Conservation (phyloP, 2,329 filamentous ascomycete species). For the Davidsoniella eucalypti region DNA sequence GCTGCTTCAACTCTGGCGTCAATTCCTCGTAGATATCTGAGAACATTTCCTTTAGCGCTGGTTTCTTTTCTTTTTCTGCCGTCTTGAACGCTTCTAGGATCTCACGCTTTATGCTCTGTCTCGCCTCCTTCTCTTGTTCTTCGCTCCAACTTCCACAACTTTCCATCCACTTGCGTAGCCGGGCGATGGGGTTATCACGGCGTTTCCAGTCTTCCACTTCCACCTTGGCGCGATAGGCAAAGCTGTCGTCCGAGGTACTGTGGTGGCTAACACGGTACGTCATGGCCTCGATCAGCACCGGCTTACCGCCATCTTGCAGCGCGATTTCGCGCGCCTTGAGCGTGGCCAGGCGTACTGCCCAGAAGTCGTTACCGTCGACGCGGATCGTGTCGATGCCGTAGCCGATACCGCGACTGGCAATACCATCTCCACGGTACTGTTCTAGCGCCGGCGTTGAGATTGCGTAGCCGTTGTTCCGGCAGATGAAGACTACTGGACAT, state of each 20-base stretch:
- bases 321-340: conserved; percentile 62
- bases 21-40: conserved; percentile 79
- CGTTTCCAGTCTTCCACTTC: conserved; percentile 95
- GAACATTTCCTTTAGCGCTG: conserved; percentile 56
- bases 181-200: conserved; percentile 73
- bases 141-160: conserved; percentile 71
- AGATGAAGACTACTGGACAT: conserved; percentile 81
- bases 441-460: conserved; percentile 82
- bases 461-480: conserved; percentile 83
- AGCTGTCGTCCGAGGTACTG: conserved; percentile 91
- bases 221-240: conserved; percentile 81
- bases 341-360: conserved; percentile 70
- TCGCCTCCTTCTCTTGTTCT: conserved; percentile 55
- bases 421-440: conserved; percentile 82
- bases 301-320: conserved; percentile 61
- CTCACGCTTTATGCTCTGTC: conserved; percentile 51
- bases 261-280: conserved; percentile 96
- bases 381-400: conserved; percentile 91
- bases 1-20: conserved; percentile 59
- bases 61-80: conserved; percentile 69
- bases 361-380: conserved; percentile 88
- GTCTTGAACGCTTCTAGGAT: conserved; percentile 71
- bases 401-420: conserved; percentile 69
- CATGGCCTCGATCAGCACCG: conserved; percentile 87
- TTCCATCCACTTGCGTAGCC: conserved; percentile 83